Evolutionary conservation across 2,329 filamentous ascomycete species (phyloP).

Genomic region (Bimuria novae-zelandiae): DNA sequence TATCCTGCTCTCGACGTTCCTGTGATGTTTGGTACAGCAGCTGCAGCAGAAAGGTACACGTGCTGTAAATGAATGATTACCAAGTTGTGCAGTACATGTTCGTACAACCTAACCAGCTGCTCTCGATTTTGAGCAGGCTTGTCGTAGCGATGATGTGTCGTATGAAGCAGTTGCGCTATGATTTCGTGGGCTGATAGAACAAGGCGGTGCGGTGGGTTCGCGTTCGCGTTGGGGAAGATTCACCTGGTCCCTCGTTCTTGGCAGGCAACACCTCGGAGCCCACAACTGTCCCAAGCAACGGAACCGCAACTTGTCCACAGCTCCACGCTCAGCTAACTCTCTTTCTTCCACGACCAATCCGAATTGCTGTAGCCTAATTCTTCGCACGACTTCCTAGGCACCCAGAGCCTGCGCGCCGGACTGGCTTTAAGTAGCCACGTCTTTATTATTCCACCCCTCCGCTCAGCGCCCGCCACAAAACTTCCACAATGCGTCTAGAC

Average conservation of each 20-base stretch:
- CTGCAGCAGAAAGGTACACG: background rate
- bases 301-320: constrained; percentile 13
- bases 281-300: constrained; percentile 15
- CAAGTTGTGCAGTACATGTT: too few species aligned
- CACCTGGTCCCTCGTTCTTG: constrained; percentile 36
- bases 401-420: constrained; percentile 24
- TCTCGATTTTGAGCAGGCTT: too few species aligned
- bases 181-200: too few species aligned
- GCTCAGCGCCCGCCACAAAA: constrained; percentile 27
- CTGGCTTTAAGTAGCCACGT: constrained; percentile 48
- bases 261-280: constrained; percentile 33
- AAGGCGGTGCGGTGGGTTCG: constrained; percentile 13
- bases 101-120: too few species aligned
- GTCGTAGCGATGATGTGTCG: too few species aligned
- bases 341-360: constrained; percentile 7
- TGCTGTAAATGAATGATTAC: too few species aligned
- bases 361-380: background rate
- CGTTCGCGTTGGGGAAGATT: constrained; percentile 24
- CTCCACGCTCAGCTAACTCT: background rate
- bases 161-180: too few species aligned
- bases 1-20: too few species aligned
- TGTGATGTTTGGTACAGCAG: background rate
- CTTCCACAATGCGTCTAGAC: constrained; percentile 50
- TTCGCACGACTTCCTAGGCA: background rate
- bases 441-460: constrained; percentile 35